Base-by-base conservation (phyloP, 345 rosid species). In the Acer negundo region DNA sequence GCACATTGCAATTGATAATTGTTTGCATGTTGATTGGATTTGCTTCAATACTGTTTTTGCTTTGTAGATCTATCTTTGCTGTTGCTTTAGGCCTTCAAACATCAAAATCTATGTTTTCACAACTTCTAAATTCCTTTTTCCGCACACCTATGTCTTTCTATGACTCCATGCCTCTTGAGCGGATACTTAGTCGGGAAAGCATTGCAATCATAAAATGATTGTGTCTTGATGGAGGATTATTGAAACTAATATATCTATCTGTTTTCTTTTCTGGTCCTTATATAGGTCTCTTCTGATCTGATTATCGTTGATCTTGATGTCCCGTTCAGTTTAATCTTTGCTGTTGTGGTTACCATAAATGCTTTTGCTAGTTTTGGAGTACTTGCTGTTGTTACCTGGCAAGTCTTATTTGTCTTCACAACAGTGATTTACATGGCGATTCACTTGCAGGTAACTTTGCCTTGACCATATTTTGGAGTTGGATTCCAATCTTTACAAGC, bases 221-320 rank as follows among this genome's bases (percentile, higher is more conserved):
- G 35, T 53, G 13, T 35, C 35, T 53, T 35, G n/a, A 40, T 26
- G 46, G 66, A 44, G 42, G 64, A 44, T 73, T 40, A 8, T 31
- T 64, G 7, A 8, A 62, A 61, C 74, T 66, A 51, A 75, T 26
- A 46, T 35, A 40, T 61, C 46, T 67, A 61, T 10, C 51, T 59
- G 62, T 74, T 77, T 26, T 12, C 4, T 3, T 11, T 22, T 59
- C n/a, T 53, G 66, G 15, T 67, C 62, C 42, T 40, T 64, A 55
- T 56, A 23, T 56, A 23, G 97, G 92, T 92, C 23, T 85, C 99
- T 13, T 84, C 92, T 67, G 99, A 93, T 87, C 88, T 93, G 78
- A 93, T 94, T 76, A 93, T 95, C 26, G 90, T 95, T 3, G 99
- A 95, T 83, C 92, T 93, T 77, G 98, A 95, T 71, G 83, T 95